Evolutionary conservation across 345 rosid species (phyloP), one percentile per base, ranked within the genome.

Genomic region (Bruguiera gymnorhiza): DNA sequence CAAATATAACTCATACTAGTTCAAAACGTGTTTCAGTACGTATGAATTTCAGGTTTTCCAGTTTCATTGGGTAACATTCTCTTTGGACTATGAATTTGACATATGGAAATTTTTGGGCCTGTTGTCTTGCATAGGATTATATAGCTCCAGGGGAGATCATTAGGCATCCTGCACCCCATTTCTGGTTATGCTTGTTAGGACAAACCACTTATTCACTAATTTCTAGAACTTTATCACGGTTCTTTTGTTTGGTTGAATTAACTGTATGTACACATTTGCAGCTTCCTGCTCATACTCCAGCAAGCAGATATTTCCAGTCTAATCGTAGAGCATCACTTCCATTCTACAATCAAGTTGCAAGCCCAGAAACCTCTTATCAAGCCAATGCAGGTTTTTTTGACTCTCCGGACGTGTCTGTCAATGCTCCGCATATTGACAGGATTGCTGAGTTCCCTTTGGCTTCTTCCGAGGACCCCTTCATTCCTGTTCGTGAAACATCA

Each of bases 301-400:
- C 76, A 20, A 76, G 76, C 69, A 85, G 74, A 69, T 65, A 77
- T 52, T 66, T 84, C 36, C 77, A 70, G 6, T 0, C 80, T 29
- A 50, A 85, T 6, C 85, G 96, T 65, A 86, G 97, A 74, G 86
- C 63, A 46, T 90, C 97, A 73, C 90, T 93, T 63, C 98, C 98
- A 34, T 73, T 87, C 65, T 63, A 75, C 36, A 67, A 65, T 34
- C 74, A 52, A 77, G 74, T 78, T 6, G 56, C 67, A 52, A 74
- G 83, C 8, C 11, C 66, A n/a, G 84, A 66, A 30, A 73, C 78
- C 61, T 86, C 80, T n/a, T 66, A 64, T 21, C 69, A 69, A 36
- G 68, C 87, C 13, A 73, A 76, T 16, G 48, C 18, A 7, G 57
- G 67, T 15, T 73, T 79, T 19, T 83, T n/a, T 5, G 63, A 70